Evolutionary conservation across 2,329 filamentous ascomycete species (phyloP).

Genomic region (Ophiostoma triangulosporum): DNA sequence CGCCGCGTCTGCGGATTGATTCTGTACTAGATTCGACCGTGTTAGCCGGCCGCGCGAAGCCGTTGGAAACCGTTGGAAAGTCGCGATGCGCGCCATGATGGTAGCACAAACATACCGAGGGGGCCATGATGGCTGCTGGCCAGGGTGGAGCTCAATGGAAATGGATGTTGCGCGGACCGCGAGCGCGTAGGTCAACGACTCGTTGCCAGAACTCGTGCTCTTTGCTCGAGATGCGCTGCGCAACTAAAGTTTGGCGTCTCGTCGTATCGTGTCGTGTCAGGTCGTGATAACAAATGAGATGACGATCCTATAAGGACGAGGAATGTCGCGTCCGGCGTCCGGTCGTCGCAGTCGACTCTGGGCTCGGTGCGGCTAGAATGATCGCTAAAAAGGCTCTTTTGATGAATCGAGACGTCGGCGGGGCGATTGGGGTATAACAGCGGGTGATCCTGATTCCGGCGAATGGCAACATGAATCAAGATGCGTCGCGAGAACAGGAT

Average conservation of each 20-base stretch:
- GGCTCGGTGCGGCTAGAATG: background rate
- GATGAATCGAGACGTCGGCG: background rate
- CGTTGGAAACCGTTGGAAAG: background rate
- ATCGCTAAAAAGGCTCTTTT: background rate
- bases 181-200: background rate
- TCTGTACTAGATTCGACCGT: conserved; percentile 10
- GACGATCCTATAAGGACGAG: background rate
- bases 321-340: background rate
- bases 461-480: background rate
- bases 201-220: no score
- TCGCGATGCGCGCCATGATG: background rate
- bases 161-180: background rate
- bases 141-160: background rate
- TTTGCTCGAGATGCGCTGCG: no score
- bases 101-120: conserved; percentile 3
- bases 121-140: conserved; percentile 2
- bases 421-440: background rate
- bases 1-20: conserved; percentile 35
- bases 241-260: no score
- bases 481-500: conserved; percentile 1
- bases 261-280: background rate
- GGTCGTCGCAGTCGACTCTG: no score
- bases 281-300: background rate
- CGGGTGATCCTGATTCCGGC: background rate
- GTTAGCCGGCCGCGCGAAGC: background rate